These are phyloP conservation scores for Adenanthera pavonina DNA, from an alignment of 306 rosid species.

Conservation along the genomic window DNA sequence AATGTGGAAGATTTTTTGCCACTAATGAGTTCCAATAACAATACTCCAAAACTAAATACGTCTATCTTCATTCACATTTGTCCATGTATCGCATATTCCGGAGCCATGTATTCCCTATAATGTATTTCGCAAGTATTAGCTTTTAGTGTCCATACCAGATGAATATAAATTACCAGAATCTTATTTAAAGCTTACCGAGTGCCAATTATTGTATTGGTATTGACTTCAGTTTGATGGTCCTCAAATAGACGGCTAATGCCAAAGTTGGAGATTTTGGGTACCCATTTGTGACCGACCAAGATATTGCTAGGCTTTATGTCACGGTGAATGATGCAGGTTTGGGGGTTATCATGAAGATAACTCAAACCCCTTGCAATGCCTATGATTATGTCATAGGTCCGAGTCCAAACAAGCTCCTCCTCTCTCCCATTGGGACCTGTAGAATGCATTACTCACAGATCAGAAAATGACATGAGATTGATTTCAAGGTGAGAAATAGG, in stretches of 20 bases:
- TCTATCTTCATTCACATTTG: neutral
- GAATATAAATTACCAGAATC: neutral
- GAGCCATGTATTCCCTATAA: neutral
- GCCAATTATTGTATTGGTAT: too few species aligned
- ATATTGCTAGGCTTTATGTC: neutral
- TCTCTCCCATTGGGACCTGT: too few species aligned
- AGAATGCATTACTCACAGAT: too few species aligned
- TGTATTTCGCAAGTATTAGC: too few species aligned
- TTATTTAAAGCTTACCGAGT: fast-evolving
- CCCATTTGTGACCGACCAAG: neutral
- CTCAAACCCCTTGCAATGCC: neutral
- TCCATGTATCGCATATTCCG: neutral
- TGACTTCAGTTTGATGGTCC: neutral
- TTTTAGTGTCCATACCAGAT: neutral
- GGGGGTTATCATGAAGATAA: neutral
- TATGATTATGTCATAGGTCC: too few species aligned
- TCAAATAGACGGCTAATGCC: neutral
- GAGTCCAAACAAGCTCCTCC: neutral
- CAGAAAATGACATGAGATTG: too few species aligned
- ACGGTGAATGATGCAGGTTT: neutral
- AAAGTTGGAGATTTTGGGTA: neutral
- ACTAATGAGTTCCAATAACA: neutral
- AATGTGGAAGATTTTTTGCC: neutral
- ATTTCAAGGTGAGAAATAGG: too few species aligned
- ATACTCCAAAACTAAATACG: neutral